These are phyloP conservation scores for Nakataea oryzae DNA, from an alignment of 2,329 filamentous ascomycete genomes.

Conservation along the genomic window DNA sequence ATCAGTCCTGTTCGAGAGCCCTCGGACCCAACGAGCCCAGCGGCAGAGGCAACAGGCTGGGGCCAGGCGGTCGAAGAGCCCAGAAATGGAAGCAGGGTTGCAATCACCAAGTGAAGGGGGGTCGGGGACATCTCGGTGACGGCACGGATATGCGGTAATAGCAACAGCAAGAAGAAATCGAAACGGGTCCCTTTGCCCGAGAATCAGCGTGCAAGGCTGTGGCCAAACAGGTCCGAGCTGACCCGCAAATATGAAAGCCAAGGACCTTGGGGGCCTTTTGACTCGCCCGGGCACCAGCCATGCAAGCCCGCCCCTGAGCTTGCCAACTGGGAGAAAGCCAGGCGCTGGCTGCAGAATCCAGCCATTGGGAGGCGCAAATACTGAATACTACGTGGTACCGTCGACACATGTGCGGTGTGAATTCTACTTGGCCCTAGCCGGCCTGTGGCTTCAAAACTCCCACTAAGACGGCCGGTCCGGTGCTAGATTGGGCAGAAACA, in stretches of 20 bases:
- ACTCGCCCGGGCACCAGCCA: not conserved
- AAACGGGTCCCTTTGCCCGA: not conserved
- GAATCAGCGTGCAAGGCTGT: not conserved
- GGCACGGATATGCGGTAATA: not conserved
- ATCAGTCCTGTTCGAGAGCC: not conserved
- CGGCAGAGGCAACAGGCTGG: not conserved
- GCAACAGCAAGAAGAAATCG: not conserved
- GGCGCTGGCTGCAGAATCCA: no score
- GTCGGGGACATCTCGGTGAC: not conserved
- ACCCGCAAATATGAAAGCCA: not conserved
- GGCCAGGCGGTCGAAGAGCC: not conserved
- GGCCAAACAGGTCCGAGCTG: not conserved
- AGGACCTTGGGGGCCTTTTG: not conserved
- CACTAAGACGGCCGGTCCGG: not conserved
- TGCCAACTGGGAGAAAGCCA: not conserved
- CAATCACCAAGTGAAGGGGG: not conserved
- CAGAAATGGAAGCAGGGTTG: not conserved
- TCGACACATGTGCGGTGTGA: not conserved
- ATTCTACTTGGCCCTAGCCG: not conserved
- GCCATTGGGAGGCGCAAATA: no score
- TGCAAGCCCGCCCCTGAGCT: not conserved
- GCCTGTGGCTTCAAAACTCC: not conserved
- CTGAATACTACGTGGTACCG: no score
- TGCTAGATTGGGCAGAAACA: not conserved
- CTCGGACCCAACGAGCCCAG: not conserved